phyloP scores from a whole-genome alignment of 306 rosid species.

The Fragaria ananassa region DNA sequence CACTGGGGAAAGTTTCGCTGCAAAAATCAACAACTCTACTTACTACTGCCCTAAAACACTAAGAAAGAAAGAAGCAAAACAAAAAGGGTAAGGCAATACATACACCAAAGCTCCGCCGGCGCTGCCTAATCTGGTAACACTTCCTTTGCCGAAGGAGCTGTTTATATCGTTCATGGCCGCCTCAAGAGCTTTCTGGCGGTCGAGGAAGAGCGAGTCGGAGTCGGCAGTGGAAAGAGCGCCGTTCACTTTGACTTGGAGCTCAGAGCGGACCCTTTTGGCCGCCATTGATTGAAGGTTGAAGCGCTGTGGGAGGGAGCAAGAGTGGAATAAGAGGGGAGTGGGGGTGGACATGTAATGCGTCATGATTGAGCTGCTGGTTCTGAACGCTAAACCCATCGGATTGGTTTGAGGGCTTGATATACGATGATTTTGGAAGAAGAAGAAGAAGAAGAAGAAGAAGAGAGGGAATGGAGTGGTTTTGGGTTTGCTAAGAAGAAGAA shows the following conservation, averaged over 20 bases:
- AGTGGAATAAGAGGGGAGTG: slow-evolving; percentile 12
- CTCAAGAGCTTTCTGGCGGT: slow-evolving; percentile 97
- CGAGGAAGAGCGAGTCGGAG: slow-evolving; percentile 69
- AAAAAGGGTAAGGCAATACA: slow-evolving; percentile 22
- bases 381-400: slow-evolving; percentile 1
- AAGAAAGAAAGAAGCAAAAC: background rate
- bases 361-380: slow-evolving; percentile 8
- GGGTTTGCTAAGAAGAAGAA: background rate
- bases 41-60: slow-evolving; percentile 7
- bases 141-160: slow-evolving; percentile 89
- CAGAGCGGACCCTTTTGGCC: slow-evolving; percentile 47
- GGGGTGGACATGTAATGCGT: background rate
- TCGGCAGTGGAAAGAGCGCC: slow-evolving; percentile 75
- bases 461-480: background rate
- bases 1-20: slow-evolving; percentile 99
- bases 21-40: slow-evolving; percentile 20
- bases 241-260: slow-evolving; percentile 63
- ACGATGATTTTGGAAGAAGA: background rate
- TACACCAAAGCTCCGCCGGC: slow-evolving; percentile 99
- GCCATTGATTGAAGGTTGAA: slow-evolving; percentile 23
- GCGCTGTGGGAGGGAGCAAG: slow-evolving; percentile 21
- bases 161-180: slow-evolving; percentile 96
- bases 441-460: background rate
- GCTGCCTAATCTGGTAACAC: slow-evolving; percentile 95
- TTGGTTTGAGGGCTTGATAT: too few species aligned